phyloP scores from a whole-genome alignment of 2,329 filamentous ascomycete genomes.

The Aspergillus aculeatus region DNA sequence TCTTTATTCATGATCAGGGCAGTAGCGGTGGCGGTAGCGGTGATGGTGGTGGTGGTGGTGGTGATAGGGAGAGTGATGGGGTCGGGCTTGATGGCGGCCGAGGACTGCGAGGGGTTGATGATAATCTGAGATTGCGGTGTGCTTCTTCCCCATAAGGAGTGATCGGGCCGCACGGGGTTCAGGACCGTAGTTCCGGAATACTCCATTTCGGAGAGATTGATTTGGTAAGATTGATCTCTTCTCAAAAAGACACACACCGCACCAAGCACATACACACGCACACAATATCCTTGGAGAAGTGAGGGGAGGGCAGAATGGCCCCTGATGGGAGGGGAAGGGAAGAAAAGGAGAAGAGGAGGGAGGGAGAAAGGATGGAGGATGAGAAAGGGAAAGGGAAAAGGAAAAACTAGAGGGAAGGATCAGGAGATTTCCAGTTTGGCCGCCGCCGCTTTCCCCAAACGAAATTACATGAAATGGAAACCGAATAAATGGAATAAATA shows the following conservation, averaged over 20 bases:
- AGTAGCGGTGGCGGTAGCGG: background rate
- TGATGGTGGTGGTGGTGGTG: background rate
- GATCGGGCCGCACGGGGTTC: background rate
- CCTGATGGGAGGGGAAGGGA: background rate
- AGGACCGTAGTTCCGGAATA: background rate
- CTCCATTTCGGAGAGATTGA: background rate
- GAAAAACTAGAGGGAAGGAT: conserved; percentile 1
- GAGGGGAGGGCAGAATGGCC: background rate
- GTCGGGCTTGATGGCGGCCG: conserved; percentile 3
- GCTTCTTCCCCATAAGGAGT: conserved; percentile 4
- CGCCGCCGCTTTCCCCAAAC: too few relatives aligned
- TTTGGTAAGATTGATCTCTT: background rate
- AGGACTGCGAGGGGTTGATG: conserved; percentile 2
- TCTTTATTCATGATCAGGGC: background rate
- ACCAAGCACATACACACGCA: too few relatives aligned
- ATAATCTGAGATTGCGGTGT: conserved; percentile 13
- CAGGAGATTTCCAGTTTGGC: background rate
- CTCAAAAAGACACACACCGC: too few relatives aligned
- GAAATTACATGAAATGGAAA: background rate
- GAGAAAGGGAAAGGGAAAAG: conserved; percentile 1
- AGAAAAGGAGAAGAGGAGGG: background rate
- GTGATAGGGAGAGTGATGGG: conserved; percentile 2
- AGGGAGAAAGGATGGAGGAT: background rate
- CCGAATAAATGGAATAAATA: background rate
- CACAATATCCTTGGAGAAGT: background rate